phyloP scores from a whole-genome alignment of 2,329 filamentous ascomycete genomes.

The Aaosphaeria arxii region DNA sequence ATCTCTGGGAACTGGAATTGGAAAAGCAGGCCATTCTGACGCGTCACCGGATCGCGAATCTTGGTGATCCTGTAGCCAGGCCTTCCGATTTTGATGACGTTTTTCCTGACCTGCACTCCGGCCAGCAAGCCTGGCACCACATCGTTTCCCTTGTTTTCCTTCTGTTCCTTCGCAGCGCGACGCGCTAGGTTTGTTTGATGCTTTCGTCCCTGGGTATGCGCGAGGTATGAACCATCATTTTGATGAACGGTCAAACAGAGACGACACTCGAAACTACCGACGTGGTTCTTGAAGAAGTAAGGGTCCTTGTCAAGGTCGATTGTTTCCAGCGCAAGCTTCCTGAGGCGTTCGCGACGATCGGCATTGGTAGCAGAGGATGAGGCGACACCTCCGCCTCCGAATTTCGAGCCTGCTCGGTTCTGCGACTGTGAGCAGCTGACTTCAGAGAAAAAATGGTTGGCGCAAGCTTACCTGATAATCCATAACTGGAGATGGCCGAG shows the following conservation, averaged over 20 bases:
- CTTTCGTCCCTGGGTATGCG: constrained; percentile 97
- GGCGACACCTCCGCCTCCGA: constrained; percentile 94
- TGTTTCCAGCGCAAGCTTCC: constrained; percentile 96
- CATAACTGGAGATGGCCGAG: constrained; percentile 31
- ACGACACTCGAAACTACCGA: constrained; percentile 95
- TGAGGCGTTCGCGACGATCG: constrained; percentile 92
- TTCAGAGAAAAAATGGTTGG: not conserved
- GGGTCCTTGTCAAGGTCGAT: constrained; percentile 99
- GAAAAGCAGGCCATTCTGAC: constrained; percentile 89
- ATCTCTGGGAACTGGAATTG: constrained; percentile 96
- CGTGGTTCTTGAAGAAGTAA: constrained; percentile 99
- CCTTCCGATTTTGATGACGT: constrained; percentile 89
- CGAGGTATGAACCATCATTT: constrained; percentile 97
- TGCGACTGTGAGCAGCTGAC: constrained; percentile 39
- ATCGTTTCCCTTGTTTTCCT: constrained; percentile 72
- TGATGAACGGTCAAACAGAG: constrained; percentile 97
- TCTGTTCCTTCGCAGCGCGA: constrained; percentile 91
- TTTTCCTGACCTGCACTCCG: constrained; percentile 63
- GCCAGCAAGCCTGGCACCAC: constrained; percentile 76
- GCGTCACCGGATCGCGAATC: constrained; percentile 80
- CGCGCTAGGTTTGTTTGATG: constrained; percentile 98
- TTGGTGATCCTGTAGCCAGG: constrained; percentile 99
- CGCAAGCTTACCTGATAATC: constrained; percentile 48
- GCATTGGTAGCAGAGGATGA: constrained; percentile 92
- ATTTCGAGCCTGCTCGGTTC: constrained; percentile 95